Percentiles rank a stretch among this genome's conserved stretches.
Evolutionary conservation across 306 rosid species (phyloP).

Genomic region (Cicer arietinum): DNA sequence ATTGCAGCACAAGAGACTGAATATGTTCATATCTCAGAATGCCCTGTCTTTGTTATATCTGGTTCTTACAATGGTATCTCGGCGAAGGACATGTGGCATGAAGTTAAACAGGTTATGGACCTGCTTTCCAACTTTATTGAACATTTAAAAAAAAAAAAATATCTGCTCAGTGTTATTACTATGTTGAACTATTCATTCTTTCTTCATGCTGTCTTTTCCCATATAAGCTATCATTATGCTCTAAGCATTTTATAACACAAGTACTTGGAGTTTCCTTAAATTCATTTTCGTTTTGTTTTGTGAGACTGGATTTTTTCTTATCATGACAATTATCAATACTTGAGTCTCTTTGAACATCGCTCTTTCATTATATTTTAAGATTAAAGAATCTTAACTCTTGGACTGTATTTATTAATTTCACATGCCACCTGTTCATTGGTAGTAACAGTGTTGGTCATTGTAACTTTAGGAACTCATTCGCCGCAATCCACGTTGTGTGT

Average conservation of each 20-base stretch:
- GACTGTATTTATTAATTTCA: constrained; percentile 16
- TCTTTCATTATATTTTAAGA: constrained; percentile 15
- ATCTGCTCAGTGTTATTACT: constrained; percentile 17
- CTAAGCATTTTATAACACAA: constrained; percentile 35
- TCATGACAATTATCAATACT: constrained; percentile 35
- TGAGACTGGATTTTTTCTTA: constrained; percentile 18
- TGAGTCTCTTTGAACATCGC: constrained; percentile 15
- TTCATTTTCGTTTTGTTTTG: constrained; percentile 36
- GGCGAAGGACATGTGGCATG: constrained; percentile 89
- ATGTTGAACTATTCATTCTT: constrained; percentile 31
- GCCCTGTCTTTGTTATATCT: constrained; percentile 82
- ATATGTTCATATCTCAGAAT: constrained; percentile 73
- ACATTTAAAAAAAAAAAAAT: constrained; percentile 4
- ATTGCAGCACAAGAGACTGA: constrained; percentile 85
- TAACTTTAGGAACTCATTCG: constrained; percentile 12
- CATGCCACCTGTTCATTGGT: neutral
- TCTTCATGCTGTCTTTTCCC: constrained; percentile 28
- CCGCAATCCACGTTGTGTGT: neutral
- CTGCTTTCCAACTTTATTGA: constrained; percentile 18
- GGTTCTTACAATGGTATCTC: constrained; percentile 73
- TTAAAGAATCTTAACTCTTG: constrained; percentile 25
- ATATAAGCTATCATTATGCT: constrained; percentile 21
- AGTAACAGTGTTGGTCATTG: neutral
- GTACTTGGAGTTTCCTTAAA: constrained; percentile 29
- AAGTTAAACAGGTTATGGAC: constrained; percentile 74